Conservation (phyloP, 2,329 filamentous ascomycete species). For the Colletotrichum plurivorum region DNA sequence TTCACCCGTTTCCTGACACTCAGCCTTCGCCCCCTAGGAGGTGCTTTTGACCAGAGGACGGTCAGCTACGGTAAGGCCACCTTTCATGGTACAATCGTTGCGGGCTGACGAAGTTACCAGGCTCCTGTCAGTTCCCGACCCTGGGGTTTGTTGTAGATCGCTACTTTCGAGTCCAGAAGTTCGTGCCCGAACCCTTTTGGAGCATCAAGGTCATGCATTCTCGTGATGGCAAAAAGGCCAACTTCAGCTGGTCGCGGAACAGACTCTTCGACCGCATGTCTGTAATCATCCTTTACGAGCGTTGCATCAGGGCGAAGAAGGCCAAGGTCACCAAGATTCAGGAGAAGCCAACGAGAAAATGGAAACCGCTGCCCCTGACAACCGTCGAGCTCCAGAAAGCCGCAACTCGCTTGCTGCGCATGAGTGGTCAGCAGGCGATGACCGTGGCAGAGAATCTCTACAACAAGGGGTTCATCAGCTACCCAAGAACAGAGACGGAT, state of each 20-base stretch:
- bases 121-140: constrained; percentile 96
- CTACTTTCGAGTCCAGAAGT: constrained; percentile 94
- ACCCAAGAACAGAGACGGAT: constrained; percentile 97
- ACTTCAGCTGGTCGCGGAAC: constrained; percentile 86
- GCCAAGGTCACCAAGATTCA: constrained; percentile 88
- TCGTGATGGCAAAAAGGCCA: constrained; percentile 83
- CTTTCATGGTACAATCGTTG: constrained; percentile 9
- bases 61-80: constrained; percentile 81
- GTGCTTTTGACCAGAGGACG: constrained; percentile 73
- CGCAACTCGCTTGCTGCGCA: constrained; percentile 88
- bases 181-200: constrained; percentile 95
- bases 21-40: constrained; percentile 80
- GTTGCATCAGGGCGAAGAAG: constrained; percentile 81
- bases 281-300: constrained; percentile 86
- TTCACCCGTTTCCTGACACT: constrained; percentile 92
- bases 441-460: constrained; percentile 88
- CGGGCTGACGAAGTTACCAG: constrained; percentile 55
- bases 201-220: constrained; percentile 86
- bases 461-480: constrained; percentile 96
- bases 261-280: constrained; percentile 90
- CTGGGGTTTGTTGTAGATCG: constrained; percentile 97
- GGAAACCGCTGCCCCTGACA: constrained; percentile 92
- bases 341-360: constrained; percentile 93
- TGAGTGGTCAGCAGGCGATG: constrained; percentile 94
- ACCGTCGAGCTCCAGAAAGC: constrained; percentile 98